A percentile compares a stretch with the other conserved stretches of the same genome.
Evolutionary conservation across 202 grass and related monocot genomes (phyloP).

Genomic region (Bolboschoenoplectus hybrid): DNA sequence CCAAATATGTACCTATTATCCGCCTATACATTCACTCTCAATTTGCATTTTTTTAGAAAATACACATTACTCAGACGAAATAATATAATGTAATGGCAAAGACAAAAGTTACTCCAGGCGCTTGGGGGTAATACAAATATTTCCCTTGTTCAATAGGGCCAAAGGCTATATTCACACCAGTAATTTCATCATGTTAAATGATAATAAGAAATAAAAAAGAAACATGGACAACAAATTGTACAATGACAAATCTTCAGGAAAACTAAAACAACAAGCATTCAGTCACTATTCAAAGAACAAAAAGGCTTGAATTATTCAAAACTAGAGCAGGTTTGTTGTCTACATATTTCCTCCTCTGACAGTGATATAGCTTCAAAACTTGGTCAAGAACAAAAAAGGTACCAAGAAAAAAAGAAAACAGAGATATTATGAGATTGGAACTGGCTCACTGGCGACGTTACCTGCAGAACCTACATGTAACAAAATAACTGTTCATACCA

Average conservation of each 20-base stretch:
- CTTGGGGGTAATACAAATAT: not conserved
- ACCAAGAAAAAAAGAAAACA: not conserved
- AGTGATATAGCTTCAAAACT: not conserved
- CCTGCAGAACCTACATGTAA: conserved; percentile 21
- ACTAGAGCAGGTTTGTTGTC: not conserved
- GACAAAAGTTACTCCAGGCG: not conserved
- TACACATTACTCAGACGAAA: not conserved
- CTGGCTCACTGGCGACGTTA: not conserved
- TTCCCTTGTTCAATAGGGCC: not conserved
- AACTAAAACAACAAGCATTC: not conserved
- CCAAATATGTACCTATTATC: not conserved
- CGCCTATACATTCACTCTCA: not conserved
- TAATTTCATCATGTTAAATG: not conserved
- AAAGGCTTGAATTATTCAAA: conserved; percentile 24
- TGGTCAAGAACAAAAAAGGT: not conserved
- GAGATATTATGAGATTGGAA: conserved; percentile 31
- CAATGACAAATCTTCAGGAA: not conserved
- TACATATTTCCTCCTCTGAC: conserved; percentile 14
- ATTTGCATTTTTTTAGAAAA: not conserved
- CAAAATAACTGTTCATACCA: conserved; percentile 8
- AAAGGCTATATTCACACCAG: not conserved
- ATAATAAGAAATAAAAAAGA: conserved; percentile 3
- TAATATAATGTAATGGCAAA: conserved; percentile 13
- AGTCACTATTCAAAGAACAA: not conserved
- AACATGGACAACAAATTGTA: not conserved